Conservation (phyloP, 768 basidiomycete species). For the Leccinum boreale region DNA sequence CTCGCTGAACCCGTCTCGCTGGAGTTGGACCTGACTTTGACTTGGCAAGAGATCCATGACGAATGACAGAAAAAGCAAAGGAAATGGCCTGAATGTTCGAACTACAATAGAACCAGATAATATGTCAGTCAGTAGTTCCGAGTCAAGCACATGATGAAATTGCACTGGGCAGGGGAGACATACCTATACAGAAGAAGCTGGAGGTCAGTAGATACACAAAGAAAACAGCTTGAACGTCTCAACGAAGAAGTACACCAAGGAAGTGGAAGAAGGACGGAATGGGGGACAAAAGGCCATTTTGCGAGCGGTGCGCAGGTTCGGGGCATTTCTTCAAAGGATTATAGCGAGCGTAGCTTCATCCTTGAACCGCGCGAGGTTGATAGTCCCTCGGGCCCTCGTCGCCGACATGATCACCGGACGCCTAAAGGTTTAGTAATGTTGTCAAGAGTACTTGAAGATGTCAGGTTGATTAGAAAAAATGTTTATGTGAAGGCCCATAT, state of each 20-base stretch:
- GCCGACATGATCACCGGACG: not conserved
- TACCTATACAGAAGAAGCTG: not conserved
- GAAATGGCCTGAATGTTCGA: no score
- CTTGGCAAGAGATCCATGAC: slow-evolving; percentile 1
- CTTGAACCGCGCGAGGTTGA: slow-evolving; percentile 4
- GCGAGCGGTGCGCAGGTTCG: not conserved
- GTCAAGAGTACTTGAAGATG: not conserved
- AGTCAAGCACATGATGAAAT: no score
- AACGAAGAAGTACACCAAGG: no score
- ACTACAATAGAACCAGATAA: not conserved
- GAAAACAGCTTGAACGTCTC: not conserved
- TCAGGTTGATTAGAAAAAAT: not conserved
- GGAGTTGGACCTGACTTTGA: not conserved
- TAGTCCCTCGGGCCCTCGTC: not conserved
- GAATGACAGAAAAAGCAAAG: not conserved
- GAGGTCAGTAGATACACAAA: not conserved
- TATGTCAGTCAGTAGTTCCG: not conserved
- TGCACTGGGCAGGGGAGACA: not conserved
- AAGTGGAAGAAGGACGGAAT: not conserved
- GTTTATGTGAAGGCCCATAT: not conserved
- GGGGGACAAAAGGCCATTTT: not conserved
- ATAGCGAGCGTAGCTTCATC: slow-evolving; percentile 11
- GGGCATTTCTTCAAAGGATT: not conserved
- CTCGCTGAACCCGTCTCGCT: not conserved
- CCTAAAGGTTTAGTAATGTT: not conserved